Evolutionary conservation across 768 basidiomycete genomes (phyloP).

Genomic region (Mycena maculata): DNA sequence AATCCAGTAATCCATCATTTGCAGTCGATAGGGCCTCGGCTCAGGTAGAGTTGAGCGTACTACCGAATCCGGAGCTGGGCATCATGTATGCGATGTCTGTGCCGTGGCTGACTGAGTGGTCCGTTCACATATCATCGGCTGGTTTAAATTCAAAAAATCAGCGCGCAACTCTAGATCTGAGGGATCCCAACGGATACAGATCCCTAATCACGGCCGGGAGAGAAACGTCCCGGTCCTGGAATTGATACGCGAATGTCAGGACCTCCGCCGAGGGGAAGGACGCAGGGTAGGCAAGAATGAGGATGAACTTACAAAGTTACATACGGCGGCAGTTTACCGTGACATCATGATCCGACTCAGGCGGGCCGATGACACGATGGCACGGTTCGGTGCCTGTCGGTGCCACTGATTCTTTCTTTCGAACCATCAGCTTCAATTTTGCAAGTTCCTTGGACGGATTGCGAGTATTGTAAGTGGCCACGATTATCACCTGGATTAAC

Average conservation of each 20-base stretch:
- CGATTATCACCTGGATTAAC: no score
- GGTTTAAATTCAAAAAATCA: neutral
- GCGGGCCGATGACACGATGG: no score
- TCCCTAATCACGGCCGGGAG: neutral
- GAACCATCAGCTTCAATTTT: no score
- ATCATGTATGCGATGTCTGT: constrained; percentile 33
- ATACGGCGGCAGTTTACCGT: no score
- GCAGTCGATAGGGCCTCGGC: constrained; percentile 23
- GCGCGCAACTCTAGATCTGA: constrained; percentile 2
- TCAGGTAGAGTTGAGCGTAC: constrained; percentile 15
- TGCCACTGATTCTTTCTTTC: no score
- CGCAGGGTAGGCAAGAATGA: no score
- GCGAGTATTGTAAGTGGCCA: no score
- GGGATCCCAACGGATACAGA: constrained; percentile 1
- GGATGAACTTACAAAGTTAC: no score
- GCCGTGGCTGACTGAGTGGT: constrained; percentile 31
- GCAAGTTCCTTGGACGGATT: no score
- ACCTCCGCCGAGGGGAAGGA: no score
- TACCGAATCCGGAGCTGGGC: neutral
- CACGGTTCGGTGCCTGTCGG: no score
- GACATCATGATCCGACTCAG: no score
- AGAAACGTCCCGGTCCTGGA: constrained; percentile 33
- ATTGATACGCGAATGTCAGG: constrained; percentile 29
- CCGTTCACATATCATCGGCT: neutral
- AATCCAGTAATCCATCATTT: constrained; percentile 40